A percentile compares a stretch with the other conserved stretches of the same genome.
Conservation (phyloP, 345 rosid genomes). For the Reutealis trisperma region DNA sequence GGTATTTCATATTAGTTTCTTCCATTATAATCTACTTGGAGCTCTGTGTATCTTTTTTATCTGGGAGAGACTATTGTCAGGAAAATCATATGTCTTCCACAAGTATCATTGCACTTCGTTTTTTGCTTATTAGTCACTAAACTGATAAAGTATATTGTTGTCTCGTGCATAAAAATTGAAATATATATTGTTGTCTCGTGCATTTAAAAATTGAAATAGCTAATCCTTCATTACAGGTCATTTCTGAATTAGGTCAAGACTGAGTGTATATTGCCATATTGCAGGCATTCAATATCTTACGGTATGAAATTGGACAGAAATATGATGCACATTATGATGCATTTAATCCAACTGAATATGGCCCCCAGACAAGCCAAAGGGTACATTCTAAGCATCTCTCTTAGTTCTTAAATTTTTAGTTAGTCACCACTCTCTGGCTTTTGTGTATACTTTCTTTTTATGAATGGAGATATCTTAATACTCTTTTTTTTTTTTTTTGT, state of each 20-base stretch:
- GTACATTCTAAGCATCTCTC: constrained; percentile 31
- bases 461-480: background rate
- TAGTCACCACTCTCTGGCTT: background rate
- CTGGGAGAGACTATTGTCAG: background rate
- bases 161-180: constrained; percentile 7
- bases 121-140: background rate
- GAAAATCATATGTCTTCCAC: background rate
- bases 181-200: background rate
- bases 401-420: background rate
- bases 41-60: background rate
- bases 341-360: constrained; percentile 35
- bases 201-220: constrained; percentile 2
- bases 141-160: background rate
- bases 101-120: background rate
- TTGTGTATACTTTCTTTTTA: background rate
- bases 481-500: background rate
- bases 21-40: background rate
- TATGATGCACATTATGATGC: constrained; percentile 36
- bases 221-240: constrained; percentile 13
- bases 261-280: constrained; percentile 25
- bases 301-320: constrained; percentile 40
- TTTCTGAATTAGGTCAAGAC: constrained; percentile 18
- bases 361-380: constrained; percentile 80
- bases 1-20: background rate
- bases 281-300: constrained; percentile 37